phyloP scores from a whole-genome alignment of 768 basidiomycete species.

The Agaricus subrufescens region DNA sequence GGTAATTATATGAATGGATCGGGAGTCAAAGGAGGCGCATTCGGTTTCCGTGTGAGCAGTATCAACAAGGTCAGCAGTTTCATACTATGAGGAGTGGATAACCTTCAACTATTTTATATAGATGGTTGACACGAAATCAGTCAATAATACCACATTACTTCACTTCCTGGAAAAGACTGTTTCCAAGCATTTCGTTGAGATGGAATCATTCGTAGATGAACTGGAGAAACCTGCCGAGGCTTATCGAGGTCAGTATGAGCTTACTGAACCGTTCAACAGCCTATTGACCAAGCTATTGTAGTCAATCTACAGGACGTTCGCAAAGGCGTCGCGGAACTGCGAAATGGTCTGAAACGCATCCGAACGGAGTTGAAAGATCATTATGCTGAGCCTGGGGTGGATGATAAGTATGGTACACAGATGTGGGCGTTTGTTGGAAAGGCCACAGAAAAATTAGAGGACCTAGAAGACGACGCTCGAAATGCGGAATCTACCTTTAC shows the following conservation, averaged over 20 bases:
- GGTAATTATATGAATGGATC: slow-evolving; percentile 99
- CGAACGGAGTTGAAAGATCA: slow-evolving; percentile 76
- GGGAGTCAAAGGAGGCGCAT: slow-evolving; percentile 93
- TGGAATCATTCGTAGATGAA: slow-evolving; percentile 87
- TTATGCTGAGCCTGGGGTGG: slow-evolving; percentile 65
- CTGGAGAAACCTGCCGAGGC: slow-evolving; percentile 87
- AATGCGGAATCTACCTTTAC: slow-evolving; percentile 79
- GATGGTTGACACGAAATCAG: slow-evolving; percentile 97
- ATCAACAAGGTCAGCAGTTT: slow-evolving; percentile 77
- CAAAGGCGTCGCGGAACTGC: slow-evolving; percentile 67
- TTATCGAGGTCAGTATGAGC: slow-evolving; percentile 63
- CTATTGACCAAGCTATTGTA: slow-evolving; percentile 23
- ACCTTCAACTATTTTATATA: slow-evolving; percentile 22
- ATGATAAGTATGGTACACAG: slow-evolving; percentile 79
- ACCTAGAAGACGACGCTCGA: slow-evolving; percentile 83
- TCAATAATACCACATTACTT: slow-evolving; percentile 88
- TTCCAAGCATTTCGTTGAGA: slow-evolving; percentile 78
- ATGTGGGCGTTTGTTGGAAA: slow-evolving; percentile 89
- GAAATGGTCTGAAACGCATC: slow-evolving; percentile 74
- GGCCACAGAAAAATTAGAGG: slow-evolving; percentile 71
- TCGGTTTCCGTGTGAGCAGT: slow-evolving; percentile 94
- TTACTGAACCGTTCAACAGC: no score
- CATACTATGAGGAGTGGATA: neutral
- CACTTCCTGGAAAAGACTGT: slow-evolving; percentile 93
- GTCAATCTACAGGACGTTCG: slow-evolving; percentile 86